phyloP scores from a whole-genome alignment of 371 early-diverging fungal species.

The Mucor circinelloides region DNA sequence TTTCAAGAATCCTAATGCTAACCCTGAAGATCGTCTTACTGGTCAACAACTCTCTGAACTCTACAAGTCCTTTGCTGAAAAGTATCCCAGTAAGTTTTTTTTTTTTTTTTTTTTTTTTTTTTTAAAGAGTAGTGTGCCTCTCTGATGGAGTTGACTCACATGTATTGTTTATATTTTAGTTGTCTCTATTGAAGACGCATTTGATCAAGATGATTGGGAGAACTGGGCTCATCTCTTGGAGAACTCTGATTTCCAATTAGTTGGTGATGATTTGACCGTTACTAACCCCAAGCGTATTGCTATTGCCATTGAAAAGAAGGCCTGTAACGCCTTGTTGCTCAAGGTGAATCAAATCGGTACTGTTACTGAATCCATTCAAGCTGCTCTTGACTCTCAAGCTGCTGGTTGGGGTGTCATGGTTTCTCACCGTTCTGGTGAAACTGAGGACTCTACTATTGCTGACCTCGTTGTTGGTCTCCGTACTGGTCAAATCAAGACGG shows the following conservation, averaged over 20 bases:
- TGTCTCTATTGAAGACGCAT: conserved; percentile 99
- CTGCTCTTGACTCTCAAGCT: conserved; percentile 67
- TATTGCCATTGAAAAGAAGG: conserved; percentile 90
- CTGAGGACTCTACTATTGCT: conserved; percentile 98
- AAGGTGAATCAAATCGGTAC: conserved; percentile 99
- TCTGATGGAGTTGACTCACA: too few relatives aligned
- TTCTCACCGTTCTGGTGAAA: conserved; percentile 98
- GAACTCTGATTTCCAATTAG: conserved; percentile 82
- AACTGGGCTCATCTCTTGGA: conserved; percentile 85
- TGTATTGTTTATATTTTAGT: conserved; percentile 43
- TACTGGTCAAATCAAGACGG: conserved; percentile 99
- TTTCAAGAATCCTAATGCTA: conserved; percentile 93
- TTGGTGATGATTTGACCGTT: conserved; percentile 99
- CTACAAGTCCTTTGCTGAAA: conserved; percentile 82
- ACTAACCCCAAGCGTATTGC: conserved; percentile 96
- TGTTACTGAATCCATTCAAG: conserved; percentile 93
- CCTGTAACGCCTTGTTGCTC: conserved; percentile 95
- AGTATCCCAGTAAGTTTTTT: conserved; percentile 80
- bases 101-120: too few relatives aligned
- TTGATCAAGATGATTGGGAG: conserved; percentile 98
- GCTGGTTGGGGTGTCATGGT: conserved; percentile 99
- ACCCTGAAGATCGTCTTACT: conserved; percentile 71
- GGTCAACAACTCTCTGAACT: conserved; percentile 84
- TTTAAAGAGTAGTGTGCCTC: too few relatives aligned
- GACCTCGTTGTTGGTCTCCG: conserved; percentile 98